Base-by-base conservation (phyloP, 805 yeast genomes). In the Saitoella complicata region DNA sequence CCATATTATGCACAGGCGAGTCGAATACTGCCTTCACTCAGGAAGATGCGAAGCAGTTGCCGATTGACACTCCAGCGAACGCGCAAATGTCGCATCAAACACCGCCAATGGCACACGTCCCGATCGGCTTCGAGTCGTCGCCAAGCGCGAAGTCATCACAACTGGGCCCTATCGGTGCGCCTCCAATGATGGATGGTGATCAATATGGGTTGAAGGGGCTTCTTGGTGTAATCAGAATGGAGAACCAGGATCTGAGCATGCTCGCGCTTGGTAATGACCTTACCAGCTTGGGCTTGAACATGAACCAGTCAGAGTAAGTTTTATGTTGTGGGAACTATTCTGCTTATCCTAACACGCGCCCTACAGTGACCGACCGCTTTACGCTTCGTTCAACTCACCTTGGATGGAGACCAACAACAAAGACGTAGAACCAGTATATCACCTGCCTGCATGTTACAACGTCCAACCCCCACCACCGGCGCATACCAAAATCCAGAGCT, bases 321-420 rank as follows among this genome's bases (percentile, higher is more conserved):
- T 56, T 32, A 48, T 21, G 31, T 32, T 40, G 48, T 10, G 21
- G 21, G 21, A 21, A 21, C 21, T 21, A 21, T 2, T 21, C 21
- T 21, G 21, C 21, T 39, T 46, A 34, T 32, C 49, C 9, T 21
- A 21, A 21, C 21, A 21, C 21, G 4, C 21, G 21, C 21, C 21
- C 4, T 21, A 21, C 21, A 21, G 36, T 9, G 10, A 33, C 36
- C 10, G 10, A 33, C 10, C 11, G 10, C 11, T 33, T 33, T 33
- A 10, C 11, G 10, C 36, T 33, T 33, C 11, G 10, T 33, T 33
- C 36, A 33, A 33, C 11, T 81, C 94, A 2, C 98, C 98, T 8
- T 88, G 98, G 97, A 71, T 81, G 37, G 97, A 91, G 57, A 82
- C 95, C 1, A 75, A 91, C 6, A 71, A 93, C 55, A 78, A 87